These are phyloP conservation scores for Xylariaceae sp. DNA, from an alignment of 2,329 filamentous ascomycete species.

Conservation along the genomic window DNA sequence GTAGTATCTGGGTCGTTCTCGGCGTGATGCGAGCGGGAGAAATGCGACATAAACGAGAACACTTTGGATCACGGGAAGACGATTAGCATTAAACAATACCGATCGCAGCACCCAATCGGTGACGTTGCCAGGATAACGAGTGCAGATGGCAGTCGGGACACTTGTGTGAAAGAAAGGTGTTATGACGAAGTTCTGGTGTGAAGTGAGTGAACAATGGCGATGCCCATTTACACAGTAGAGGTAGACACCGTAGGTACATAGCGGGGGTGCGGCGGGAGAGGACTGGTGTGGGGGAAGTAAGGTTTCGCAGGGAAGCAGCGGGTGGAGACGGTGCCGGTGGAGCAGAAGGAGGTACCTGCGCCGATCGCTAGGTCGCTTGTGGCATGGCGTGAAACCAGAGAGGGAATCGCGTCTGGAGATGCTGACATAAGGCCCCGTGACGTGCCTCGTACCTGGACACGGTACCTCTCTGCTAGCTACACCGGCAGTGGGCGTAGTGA, in stretches of 20 bases:
- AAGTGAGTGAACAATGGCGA: conserved; percentile 2
- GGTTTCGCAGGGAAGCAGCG: neutral
- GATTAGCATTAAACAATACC: conserved; percentile 31
- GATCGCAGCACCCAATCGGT: conserved; percentile 2
- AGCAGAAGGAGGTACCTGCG: neutral
- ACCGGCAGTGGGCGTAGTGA: neutral
- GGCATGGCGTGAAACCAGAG: no score
- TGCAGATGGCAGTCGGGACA: neutral
- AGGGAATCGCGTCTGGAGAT: no score
- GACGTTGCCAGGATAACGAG: neutral
- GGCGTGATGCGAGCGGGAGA: conserved; percentile 49
- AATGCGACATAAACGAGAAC: conserved; percentile 81
- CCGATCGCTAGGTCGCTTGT: neutral
- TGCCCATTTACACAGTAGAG: neutral
- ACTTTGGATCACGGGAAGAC: conserved; percentile 47
- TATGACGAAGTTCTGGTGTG: conserved; percentile 9
- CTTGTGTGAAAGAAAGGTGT: conserved; percentile 5
- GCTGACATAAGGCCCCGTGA: neutral
- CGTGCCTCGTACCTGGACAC: neutral
- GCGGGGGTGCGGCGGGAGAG: neutral
- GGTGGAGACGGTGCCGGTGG: no score
- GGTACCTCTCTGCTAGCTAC: neutral
- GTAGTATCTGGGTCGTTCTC: conserved; percentile 35
- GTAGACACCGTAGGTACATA: neutral
- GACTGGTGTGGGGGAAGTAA: neutral